Percentiles rank a stretch among this genome's conserved stretches.
Evolutionary conservation across 768 basidiomycete genomes (phyloP).

Genomic region (Pulveroboletus sp.): DNA sequence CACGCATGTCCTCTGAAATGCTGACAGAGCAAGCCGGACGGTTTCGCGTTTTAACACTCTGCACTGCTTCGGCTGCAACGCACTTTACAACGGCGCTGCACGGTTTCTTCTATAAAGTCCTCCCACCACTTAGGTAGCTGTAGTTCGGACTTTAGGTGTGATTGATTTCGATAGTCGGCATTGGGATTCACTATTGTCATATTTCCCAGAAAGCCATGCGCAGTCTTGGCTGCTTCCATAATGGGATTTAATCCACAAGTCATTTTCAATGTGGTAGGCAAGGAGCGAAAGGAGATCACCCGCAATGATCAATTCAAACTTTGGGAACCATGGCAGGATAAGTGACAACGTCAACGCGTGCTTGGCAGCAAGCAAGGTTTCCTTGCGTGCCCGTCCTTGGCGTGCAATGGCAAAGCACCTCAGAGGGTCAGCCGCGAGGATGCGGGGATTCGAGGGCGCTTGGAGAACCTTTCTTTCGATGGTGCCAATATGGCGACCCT

Average conservation of each 20-base stretch:
- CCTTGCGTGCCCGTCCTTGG: background rate
- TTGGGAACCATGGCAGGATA: too few species aligned
- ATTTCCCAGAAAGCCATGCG: conserved; percentile 4
- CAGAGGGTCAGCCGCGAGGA: background rate
- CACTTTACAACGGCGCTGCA: conserved; percentile 9
- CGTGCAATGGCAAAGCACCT: background rate
- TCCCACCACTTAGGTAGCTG: conserved; percentile 17
- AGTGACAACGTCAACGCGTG: background rate
- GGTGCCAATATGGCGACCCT: background rate
- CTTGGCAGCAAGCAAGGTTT: background rate
- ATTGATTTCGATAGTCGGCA: too few species aligned
- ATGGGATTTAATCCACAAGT: conserved; percentile 17
- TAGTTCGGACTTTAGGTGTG: too few species aligned
- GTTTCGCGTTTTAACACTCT: background rate
- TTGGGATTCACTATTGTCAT: too few species aligned
- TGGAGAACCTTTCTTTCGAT: background rate
- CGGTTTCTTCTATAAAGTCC: conserved; percentile 19
- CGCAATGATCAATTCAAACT: background rate
- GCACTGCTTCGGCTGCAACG: background rate
- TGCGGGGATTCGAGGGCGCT: background rate
- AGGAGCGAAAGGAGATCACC: background rate
- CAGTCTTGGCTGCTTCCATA: conserved; percentile 8
- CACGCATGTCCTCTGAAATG: conserved; percentile 14
- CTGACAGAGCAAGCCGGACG: background rate
- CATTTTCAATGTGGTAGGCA: too few species aligned